These are phyloP conservation scores for Podospora comata DNA, from an alignment of 495 filamentous ascomycete species.

Conservation along the genomic window DNA sequence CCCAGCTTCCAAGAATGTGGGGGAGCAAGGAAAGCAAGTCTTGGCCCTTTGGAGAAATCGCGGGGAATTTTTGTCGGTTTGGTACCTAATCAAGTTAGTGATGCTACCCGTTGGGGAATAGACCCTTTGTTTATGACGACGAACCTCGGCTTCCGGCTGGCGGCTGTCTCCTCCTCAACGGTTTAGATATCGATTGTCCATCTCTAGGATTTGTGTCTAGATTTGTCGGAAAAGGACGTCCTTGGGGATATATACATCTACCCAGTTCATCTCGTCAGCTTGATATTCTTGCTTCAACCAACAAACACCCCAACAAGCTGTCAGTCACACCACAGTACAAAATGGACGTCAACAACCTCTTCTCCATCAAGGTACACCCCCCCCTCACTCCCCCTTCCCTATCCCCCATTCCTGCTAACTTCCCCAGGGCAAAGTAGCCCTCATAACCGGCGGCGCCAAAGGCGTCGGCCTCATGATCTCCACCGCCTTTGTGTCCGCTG, in stretches of 20 bases:
- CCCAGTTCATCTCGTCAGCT: too few relatives aligned
- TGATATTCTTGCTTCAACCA: background rate
- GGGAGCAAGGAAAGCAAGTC: background rate
- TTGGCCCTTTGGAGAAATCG: conserved; percentile 10
- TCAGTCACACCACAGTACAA: conserved; percentile 3
- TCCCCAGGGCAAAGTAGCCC: conserved; percentile 38
- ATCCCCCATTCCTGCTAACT: too few relatives aligned
- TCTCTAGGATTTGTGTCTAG: too few relatives aligned
- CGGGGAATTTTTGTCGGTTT: conserved; percentile 1
- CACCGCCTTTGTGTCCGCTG: conserved; percentile 72
- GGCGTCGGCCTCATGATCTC: conserved; percentile 77
- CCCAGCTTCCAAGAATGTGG: background rate
- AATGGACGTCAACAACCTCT: conserved; percentile 57
- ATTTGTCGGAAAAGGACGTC: background rate
- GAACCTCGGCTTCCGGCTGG: background rate
- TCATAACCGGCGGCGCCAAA: conserved; percentile 50
- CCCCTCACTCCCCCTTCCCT: background rate
- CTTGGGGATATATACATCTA: background rate
- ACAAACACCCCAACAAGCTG: background rate
- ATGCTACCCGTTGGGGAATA: background rate
- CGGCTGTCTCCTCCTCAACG: background rate
- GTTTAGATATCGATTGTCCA: background rate
- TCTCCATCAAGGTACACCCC: conserved; percentile 54
- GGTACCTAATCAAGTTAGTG: background rate
- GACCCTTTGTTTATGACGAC: background rate